These are phyloP conservation scores for Zygotorulaspora florentina DNA, from an alignment of 805 yeast species.

Conservation along the genomic window DNA sequence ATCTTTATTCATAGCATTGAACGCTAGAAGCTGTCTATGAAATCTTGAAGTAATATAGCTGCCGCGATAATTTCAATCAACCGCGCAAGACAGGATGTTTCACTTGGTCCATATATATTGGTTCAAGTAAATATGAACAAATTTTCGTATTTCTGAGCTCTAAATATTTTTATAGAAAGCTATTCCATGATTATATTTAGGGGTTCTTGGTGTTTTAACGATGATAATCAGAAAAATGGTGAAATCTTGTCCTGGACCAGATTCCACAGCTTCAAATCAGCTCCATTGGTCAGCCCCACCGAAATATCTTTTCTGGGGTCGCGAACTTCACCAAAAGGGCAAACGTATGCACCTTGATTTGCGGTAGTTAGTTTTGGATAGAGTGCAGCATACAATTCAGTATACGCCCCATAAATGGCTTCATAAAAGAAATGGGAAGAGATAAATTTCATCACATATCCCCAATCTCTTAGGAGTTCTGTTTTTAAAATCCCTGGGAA, in stretches of 20 bases:
- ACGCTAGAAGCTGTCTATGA: too few relatives aligned
- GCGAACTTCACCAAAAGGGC: constrained; percentile 36
- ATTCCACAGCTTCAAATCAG: constrained; percentile 29
- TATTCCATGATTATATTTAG: too few relatives aligned
- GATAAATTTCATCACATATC: constrained; percentile 8
- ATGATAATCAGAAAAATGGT: constrained; percentile 4
- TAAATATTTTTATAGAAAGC: too few relatives aligned
- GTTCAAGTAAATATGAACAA: too few relatives aligned
- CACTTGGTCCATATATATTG: too few relatives aligned
- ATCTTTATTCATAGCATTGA: too few relatives aligned
- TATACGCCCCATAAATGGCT: constrained; percentile 36
- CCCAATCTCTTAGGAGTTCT: constrained; percentile 30
- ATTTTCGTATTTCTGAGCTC: too few relatives aligned
- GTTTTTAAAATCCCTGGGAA: constrained; percentile 38
- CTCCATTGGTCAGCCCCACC: constrained; percentile 26
- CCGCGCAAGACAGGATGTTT: too few relatives aligned
- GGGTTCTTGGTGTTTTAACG: too few relatives aligned
- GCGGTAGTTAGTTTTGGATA: constrained; percentile 31
- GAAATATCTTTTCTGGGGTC: constrained; percentile 28
- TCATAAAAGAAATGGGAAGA: constrained; percentile 14
- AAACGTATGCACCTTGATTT: constrained; percentile 34
- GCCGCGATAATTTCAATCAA: too few relatives aligned
- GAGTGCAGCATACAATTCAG: constrained; percentile 38
- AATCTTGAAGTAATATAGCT: too few relatives aligned
- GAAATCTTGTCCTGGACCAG: constrained; percentile 19